Evolutionary conservation across 2,329 filamentous ascomycete species (phyloP).

Genomic region (Diaporthe nobilis): DNA sequence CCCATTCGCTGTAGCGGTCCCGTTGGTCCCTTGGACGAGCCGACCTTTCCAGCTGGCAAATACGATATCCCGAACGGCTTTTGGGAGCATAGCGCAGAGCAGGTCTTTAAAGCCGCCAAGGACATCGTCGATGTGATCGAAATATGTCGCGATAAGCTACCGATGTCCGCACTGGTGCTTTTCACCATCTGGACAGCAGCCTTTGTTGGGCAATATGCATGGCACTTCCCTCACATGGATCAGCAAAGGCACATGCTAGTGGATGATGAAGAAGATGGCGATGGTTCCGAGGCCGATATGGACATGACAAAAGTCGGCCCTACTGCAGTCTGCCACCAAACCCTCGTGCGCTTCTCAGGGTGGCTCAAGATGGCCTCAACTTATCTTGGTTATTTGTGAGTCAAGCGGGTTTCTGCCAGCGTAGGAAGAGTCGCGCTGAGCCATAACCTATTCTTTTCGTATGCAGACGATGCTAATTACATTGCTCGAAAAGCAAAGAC

Average conservation of each 20-base stretch:
- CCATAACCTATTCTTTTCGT: background rate
- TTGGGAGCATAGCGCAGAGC: slow-evolving; percentile 73
- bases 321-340: slow-evolving; percentile 63
- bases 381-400: slow-evolving; percentile 65
- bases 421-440: background rate
- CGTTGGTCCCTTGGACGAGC: slow-evolving; percentile 71
- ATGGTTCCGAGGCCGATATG: slow-evolving; percentile 43
- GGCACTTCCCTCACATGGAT: slow-evolving; percentile 79
- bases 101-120: slow-evolving; percentile 73
- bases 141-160: slow-evolving; percentile 72
- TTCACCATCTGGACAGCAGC: slow-evolving; percentile 78
- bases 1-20: slow-evolving; percentile 68
- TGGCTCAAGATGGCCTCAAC: slow-evolving; percentile 70
- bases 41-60: slow-evolving; percentile 64
- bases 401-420: background rate
- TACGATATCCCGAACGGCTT: slow-evolving; percentile 63
- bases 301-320: slow-evolving; percentile 56
- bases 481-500: slow-evolving; percentile 49
- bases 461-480: background rate
- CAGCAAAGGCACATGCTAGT: slow-evolving; percentile 65
- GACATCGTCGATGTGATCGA: slow-evolving; percentile 76
- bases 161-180: slow-evolving; percentile 76
- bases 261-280: slow-evolving; percentile 53
- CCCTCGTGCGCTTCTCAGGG: slow-evolving; percentile 65
- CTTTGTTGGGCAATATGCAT: slow-evolving; percentile 76